phyloP scores from a whole-genome alignment of 2,329 filamentous ascomycete species.

The Ceratocystis albifundus region DNA sequence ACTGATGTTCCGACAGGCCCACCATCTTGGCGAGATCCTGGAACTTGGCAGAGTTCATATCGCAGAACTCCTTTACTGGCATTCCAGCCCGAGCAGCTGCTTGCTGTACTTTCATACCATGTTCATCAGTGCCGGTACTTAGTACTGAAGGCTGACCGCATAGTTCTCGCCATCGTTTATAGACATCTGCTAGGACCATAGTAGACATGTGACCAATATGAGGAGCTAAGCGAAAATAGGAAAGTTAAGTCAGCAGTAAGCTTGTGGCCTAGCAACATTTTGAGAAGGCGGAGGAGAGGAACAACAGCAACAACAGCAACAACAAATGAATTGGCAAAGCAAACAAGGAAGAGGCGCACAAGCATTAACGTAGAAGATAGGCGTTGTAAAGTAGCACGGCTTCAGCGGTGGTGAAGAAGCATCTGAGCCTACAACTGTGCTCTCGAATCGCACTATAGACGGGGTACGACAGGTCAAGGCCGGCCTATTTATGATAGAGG shows the following conservation, averaged over 20 bases:
- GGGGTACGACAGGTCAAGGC: background rate
- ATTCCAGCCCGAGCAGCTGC: slow-evolving; percentile 62
- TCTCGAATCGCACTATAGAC: background rate
- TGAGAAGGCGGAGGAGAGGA: background rate
- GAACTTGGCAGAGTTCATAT: slow-evolving; percentile 71
- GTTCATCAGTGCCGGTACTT: slow-evolving; percentile 89
- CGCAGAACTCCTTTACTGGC: slow-evolving; percentile 75
- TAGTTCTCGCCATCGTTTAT: slow-evolving; percentile 83
- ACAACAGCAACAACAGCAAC: too few relatives aligned
- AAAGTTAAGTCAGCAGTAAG: background rate
- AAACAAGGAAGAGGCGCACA: slow-evolving; percentile 38
- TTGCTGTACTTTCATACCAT: slow-evolving; percentile 93
- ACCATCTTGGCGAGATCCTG: slow-evolving; percentile 58
- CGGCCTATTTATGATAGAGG: background rate
- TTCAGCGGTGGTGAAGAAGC: slow-evolving; percentile 38
- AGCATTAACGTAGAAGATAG: slow-evolving; percentile 98
- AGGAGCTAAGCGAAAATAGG: slow-evolving; percentile 47
- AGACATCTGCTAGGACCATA: slow-evolving; percentile 78
- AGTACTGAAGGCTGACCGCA: slow-evolving; percentile 60
- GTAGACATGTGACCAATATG: slow-evolving; percentile 93
- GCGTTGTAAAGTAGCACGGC: slow-evolving; percentile 89
- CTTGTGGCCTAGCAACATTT: background rate
- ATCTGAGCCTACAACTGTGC: background rate
- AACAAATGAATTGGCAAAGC: background rate
- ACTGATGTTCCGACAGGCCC: slow-evolving; percentile 66